Percentiles rank a stretch among this genome's conserved stretches.
phyloP scores from a whole-genome alignment of 768 basidiomycete genomes.

The Tephrocybe sp. region DNA sequence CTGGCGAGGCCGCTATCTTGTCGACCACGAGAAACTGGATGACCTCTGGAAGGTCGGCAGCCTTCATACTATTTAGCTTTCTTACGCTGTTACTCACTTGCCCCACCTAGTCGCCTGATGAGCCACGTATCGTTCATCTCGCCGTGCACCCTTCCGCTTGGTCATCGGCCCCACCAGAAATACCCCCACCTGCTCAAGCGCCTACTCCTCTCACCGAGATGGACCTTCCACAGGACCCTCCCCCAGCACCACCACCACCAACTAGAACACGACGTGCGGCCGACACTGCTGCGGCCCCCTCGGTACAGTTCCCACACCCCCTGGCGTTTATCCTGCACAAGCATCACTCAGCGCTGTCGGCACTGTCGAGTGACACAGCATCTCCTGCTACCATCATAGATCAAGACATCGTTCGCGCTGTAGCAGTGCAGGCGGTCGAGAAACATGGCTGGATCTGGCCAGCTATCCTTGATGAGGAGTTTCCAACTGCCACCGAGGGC shows the following conservation, averaged over 20 bases:
- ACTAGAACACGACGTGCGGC: conserved; percentile 1
- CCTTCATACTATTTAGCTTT: conserved; percentile 12
- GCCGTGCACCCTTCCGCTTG: conserved; percentile 83
- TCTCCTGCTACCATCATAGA: conserved; percentile 4
- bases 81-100: conserved; percentile 11
- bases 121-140: conserved; percentile 66
- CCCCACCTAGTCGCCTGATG: conserved; percentile 49
- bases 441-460: conserved; percentile 50
- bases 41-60: conserved; percentile 68
- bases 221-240: conserved; percentile 5
- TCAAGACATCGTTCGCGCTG: conserved; percentile 19
- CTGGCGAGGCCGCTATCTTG: conserved; percentile 69
- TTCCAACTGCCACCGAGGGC: conserved; percentile 36
- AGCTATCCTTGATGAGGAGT: conserved; percentile 45
- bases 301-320: conserved; percentile 13
- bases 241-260: conserved; percentile 5
- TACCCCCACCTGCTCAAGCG: conserved; percentile 19
- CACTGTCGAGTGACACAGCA: conserved; percentile 23
- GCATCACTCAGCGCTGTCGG: conserved; percentile 44
- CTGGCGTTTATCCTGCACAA: conserved; percentile 39
- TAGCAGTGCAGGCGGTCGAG: conserved; percentile 36
- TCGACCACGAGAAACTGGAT: conserved; percentile 62
- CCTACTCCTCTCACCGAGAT: conserved; percentile 5
- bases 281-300: not conserved
- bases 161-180: conserved; percentile 52